phyloP scores from a whole-genome alignment of 345 rosid species.

The Erodium maritimum region DNA sequence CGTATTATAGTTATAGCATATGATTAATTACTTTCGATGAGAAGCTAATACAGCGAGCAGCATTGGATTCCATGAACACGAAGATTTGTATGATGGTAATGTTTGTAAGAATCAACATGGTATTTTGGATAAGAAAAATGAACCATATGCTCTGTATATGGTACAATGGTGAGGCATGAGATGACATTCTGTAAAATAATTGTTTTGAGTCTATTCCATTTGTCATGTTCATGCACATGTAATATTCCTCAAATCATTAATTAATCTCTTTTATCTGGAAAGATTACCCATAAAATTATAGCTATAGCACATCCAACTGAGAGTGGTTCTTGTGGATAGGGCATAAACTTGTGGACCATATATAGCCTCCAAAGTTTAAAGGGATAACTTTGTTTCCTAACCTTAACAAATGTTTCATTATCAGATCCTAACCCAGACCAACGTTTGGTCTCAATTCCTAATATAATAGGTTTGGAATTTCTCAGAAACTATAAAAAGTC shows the following conservation, averaged over 20 bases:
- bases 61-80: conserved; percentile 27
- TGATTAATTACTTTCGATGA: conserved; percentile 9
- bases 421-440: too few relatives aligned
- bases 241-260: conserved; percentile 7
- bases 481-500: too few relatives aligned
- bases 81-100: conserved; percentile 4
- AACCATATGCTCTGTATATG: conserved; percentile 18
- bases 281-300: neutral
- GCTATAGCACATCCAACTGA: conserved; percentile 15
- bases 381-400: too few relatives aligned
- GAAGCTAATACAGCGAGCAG: conserved; percentile 18
- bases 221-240: neutral
- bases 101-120: conserved; percentile 15
- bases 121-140: conserved; percentile 27
- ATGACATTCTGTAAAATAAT: neutral
- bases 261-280: neutral
- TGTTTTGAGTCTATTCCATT: neutral
- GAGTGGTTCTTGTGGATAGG: conserved; percentile 21
- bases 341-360: conserved; percentile 27
- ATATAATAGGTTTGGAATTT: too few relatives aligned
- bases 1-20: neutral
- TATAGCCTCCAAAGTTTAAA: too few relatives aligned
- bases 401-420: too few relatives aligned
- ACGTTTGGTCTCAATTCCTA: too few relatives aligned
- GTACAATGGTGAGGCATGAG: conserved; percentile 2